Evolutionary conservation across 1,139 yeast species (phyloP).

Genomic region (Eremothecium gossypii): DNA sequence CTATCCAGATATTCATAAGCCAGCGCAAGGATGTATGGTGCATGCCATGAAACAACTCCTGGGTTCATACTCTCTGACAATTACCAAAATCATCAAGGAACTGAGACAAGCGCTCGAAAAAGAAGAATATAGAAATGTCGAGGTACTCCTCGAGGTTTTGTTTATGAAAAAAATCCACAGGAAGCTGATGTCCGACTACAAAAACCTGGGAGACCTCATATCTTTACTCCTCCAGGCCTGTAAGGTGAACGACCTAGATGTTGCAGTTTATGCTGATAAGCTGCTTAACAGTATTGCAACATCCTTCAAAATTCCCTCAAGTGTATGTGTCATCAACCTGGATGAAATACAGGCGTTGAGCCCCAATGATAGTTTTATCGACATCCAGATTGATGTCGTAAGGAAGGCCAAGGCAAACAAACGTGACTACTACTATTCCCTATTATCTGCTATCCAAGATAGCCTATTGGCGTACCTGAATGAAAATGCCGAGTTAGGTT

Average conservation of each 20-base stretch:
- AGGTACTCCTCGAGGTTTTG: slow-evolving; percentile 58
- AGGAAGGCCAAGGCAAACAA: slow-evolving; percentile 51
- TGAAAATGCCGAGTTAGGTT: slow-evolving; percentile 40
- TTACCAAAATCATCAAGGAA: slow-evolving; percentile 35
- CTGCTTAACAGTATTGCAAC: slow-evolving; percentile 41
- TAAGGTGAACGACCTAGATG: slow-evolving; percentile 48
- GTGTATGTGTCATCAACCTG: slow-evolving; percentile 46
- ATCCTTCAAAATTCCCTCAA: slow-evolving; percentile 48
- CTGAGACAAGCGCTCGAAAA: slow-evolving; percentile 45
- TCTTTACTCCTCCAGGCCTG: slow-evolving; percentile 48
- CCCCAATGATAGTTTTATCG: slow-evolving; percentile 55
- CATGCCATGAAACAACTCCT: slow-evolving; percentile 66
- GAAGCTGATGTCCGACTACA: slow-evolving; percentile 50
- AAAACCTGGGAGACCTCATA: slow-evolving; percentile 40
- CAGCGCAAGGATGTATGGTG: slow-evolving; percentile 63
- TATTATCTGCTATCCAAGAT: slow-evolving; percentile 38
- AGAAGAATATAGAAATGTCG: slow-evolving; percentile 43
- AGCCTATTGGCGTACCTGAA: slow-evolving; percentile 31
- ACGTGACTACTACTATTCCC: slow-evolving; percentile 36
- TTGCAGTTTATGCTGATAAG: slow-evolving; percentile 43
- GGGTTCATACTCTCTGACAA: slow-evolving; percentile 53
- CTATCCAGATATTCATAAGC: slow-evolving; percentile 58
- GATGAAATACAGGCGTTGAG: slow-evolving; percentile 38
- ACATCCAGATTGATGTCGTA: slow-evolving; percentile 47
- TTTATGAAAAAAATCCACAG: slow-evolving; percentile 43